These are phyloP conservation scores for Cyclotella sp. DNA, from an alignment of 108 stramenopile genomes.

Conservation along the genomic window DNA sequence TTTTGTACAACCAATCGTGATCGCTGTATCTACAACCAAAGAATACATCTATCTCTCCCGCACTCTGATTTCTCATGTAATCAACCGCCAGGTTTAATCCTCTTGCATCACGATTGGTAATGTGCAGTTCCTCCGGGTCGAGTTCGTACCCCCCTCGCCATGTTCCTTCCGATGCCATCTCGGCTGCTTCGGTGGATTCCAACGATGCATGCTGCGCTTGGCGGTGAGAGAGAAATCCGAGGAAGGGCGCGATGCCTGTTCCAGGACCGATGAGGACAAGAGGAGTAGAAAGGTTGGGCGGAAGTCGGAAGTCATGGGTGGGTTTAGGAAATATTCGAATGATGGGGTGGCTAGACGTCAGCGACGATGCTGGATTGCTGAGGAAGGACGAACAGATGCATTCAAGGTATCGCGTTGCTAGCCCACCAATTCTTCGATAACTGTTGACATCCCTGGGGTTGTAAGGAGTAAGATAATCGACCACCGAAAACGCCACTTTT, in stretches of 20 bases:
- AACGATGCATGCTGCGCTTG: constrained; percentile 57
- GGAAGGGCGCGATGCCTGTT: constrained; percentile 98
- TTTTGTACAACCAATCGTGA: constrained; percentile 93
- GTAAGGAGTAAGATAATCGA: constrained; percentile 82
- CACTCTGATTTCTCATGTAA: constrained; percentile 57
- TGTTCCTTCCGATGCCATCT: constrained; percentile 69
- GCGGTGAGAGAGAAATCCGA: constrained; percentile 91
- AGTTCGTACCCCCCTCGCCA: constrained; percentile 87
- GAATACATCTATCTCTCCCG: constrained; percentile 86
- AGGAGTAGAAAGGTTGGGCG: constrained; percentile 70
- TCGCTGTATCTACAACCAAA: constrained; percentile 93
- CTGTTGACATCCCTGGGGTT: constrained; percentile 36
- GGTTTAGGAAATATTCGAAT: constrained; percentile 90
- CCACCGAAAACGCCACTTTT: constrained; percentile 91
- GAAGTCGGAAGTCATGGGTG: constrained; percentile 86
- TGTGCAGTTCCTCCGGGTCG: constrained; percentile 72
- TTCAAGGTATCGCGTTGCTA: constrained; percentile 86
- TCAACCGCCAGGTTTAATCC: constrained; percentile 71
- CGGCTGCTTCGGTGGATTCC: constrained; percentile 55
- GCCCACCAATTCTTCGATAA: constrained; percentile 69
- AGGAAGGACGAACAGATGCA: constrained; percentile 66
- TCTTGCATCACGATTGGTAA: constrained; percentile 51
- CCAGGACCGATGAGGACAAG: constrained; percentile 97
- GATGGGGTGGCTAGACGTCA: constrained; percentile 7
- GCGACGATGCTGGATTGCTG: constrained; percentile 17